Evolutionary conservation across 2,329 filamentous ascomycete species (phyloP).

Genomic region (Colletotrichum theobromicola): DNA sequence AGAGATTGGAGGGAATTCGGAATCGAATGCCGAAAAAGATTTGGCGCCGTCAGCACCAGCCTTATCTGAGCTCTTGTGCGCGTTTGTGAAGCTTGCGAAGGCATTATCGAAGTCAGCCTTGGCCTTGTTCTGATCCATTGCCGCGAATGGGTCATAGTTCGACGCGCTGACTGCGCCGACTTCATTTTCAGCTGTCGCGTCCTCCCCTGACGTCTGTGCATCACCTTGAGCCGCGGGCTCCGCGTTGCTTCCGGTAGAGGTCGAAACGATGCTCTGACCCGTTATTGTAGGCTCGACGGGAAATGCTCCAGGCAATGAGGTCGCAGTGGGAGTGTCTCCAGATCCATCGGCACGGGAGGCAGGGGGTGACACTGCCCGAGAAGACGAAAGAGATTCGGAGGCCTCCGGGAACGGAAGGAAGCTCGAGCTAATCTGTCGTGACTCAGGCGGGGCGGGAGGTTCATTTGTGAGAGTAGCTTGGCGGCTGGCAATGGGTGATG

Average conservation of each 20-base stretch:
- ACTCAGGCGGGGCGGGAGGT: slow-evolving; percentile 68
- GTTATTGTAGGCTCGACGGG: slow-evolving; percentile 43
- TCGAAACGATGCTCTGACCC: slow-evolving; percentile 35
- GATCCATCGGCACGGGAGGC: slow-evolving; percentile 62
- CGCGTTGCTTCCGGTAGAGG: slow-evolving; percentile 35
- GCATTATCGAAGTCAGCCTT: slow-evolving; percentile 87
- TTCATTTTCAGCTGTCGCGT: slow-evolving; percentile 3
- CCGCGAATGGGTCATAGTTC: slow-evolving; percentile 55
- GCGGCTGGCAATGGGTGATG: slow-evolving; percentile 65
- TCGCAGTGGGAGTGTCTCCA: slow-evolving; percentile 36
- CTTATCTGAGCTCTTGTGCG: slow-evolving; percentile 55
- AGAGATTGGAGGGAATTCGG: slow-evolving; percentile 93
- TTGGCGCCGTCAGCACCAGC: slow-evolving; percentile 46
- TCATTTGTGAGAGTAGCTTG: slow-evolving; percentile 64
- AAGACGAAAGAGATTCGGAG: slow-evolving; percentile 75
- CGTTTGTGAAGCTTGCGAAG: slow-evolving; percentile 75
- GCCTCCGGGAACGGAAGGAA: slow-evolving; percentile 74
- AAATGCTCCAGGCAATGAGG: slow-evolving; percentile 33
- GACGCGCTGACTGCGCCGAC: background rate
- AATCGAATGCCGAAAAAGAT: slow-evolving; percentile 61
- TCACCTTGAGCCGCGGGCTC: slow-evolving; percentile 30
- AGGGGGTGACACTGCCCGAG: slow-evolving; percentile 78
- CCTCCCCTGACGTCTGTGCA: slow-evolving; percentile 21
- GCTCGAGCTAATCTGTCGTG: slow-evolving; percentile 78
- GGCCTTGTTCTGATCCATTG: slow-evolving; percentile 61